phyloP scores from a whole-genome alignment of 306 rosid genomes.

The Spatholobus suberectus region DNA sequence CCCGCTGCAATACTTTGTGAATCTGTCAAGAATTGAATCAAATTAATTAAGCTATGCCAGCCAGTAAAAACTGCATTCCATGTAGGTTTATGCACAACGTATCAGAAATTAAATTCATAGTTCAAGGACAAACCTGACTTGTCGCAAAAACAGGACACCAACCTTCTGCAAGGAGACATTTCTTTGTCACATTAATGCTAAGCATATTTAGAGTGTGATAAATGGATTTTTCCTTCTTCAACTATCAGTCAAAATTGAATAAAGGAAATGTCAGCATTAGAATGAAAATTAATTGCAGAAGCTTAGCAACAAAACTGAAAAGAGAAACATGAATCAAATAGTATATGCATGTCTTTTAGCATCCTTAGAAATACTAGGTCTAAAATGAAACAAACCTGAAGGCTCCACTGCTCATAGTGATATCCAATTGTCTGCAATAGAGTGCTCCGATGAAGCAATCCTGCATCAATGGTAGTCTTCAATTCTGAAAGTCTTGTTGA shows the following conservation, averaged over 20 bases:
- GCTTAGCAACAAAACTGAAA: constrained; percentile 32
- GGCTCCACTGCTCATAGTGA: constrained; percentile 78
- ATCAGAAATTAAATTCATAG: constrained; percentile 22
- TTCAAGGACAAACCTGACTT: constrained; percentile 63
- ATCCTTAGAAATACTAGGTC: constrained; percentile 27
- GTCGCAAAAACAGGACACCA: constrained; percentile 90
- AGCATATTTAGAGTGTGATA: constrained; percentile 89
- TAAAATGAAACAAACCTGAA: constrained; percentile 66
- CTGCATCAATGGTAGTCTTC: constrained; percentile 79
- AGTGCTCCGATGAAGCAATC: constrained; percentile 65
- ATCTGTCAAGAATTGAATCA: constrained; percentile 54
- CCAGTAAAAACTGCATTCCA: neutral
- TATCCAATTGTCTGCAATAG: constrained; percentile 69
- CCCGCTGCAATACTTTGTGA: constrained; percentile 61
- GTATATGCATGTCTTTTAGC: constrained; percentile 16
- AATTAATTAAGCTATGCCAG: constrained; percentile 26
- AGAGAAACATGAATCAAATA: neutral
- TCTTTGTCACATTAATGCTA: constrained; percentile 83
- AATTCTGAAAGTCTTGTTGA: constrained; percentile 79
- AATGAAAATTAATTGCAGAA: constrained; percentile 38
- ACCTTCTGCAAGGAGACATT: constrained; percentile 91
- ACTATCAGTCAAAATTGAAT: constrained; percentile 51
- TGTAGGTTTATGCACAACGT: constrained; percentile 10
- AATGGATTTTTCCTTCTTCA: constrained; percentile 77
- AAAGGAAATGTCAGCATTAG: constrained; percentile 33